These are phyloP conservation scores for Kodamaea nitidulidarum DNA, from an alignment of 805 yeast species.

Conservation along the genomic window DNA sequence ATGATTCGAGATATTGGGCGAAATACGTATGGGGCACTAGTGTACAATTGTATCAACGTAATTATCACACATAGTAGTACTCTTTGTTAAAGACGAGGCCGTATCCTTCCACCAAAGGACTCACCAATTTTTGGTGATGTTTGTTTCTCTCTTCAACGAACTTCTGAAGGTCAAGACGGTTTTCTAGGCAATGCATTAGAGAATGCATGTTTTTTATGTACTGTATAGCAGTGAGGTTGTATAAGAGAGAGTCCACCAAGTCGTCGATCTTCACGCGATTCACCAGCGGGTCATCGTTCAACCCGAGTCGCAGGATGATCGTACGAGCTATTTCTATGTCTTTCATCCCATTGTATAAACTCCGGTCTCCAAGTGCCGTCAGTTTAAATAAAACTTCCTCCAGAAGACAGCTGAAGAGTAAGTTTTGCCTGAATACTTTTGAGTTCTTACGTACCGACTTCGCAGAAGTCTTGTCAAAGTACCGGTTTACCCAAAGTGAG, in stretches of 20 bases:
- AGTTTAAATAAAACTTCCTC: not conserved
- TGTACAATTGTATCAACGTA: not conserved
- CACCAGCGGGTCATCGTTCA: not conserved
- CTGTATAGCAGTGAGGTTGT: conserved; percentile 48
- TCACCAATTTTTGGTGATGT: conserved; percentile 15
- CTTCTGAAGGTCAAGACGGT: conserved; percentile 16
- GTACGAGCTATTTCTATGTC: conserved; percentile 4
- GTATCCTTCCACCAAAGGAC: conserved; percentile 9
- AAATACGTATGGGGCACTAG: too few species aligned
- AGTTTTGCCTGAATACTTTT: conserved; percentile 11
- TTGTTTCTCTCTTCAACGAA: conserved; percentile 21
- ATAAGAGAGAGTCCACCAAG: conserved; percentile 60
- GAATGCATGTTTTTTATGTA: conserved; percentile 29
- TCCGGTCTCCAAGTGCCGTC: not conserved
- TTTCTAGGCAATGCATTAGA: conserved; percentile 12
- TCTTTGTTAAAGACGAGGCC: conserved; percentile 14
- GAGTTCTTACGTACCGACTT: conserved; percentile 5
- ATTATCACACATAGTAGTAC: not conserved
- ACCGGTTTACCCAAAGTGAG: conserved; percentile 36
- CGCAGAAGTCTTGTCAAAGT: conserved; percentile 5
- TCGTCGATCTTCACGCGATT: conserved; percentile 53
- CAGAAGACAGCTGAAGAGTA: conserved; percentile 11
- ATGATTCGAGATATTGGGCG: too few species aligned
- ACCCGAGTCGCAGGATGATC: not conserved
- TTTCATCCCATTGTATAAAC: conserved; percentile 1